Percentiles rank a stretch among this genome's conserved stretches.
Evolutionary conservation across 192 early-diverging fungal species (phyloP).

Genomic region (Rhizophagus prolifer): DNA sequence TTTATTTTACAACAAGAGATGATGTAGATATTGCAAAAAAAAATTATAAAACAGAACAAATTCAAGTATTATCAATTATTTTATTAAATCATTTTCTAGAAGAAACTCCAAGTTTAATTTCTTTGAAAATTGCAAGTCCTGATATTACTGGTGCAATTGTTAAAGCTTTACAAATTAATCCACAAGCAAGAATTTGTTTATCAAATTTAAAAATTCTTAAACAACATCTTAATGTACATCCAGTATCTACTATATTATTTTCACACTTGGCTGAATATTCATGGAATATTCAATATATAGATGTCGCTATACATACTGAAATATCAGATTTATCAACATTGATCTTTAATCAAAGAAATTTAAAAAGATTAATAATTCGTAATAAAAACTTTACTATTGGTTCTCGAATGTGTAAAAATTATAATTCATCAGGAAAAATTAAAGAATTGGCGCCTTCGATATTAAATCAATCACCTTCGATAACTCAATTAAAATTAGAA

Average conservation of each 20-base stretch:
- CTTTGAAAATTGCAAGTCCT: neutral
- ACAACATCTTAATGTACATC: neutral
- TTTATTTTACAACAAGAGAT: neutral
- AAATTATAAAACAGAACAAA: neutral
- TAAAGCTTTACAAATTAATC: neutral
- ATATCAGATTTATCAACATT: neutral
- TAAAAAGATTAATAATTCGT: neutral
- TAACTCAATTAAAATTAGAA: neutral
- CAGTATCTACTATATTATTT: neutral
- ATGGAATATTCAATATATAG: neutral
- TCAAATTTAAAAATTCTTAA: neutral
- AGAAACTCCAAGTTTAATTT: neutral
- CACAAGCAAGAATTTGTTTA: neutral
- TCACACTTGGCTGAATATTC: neutral
- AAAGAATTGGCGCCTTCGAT: neutral
- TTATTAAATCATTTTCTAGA: neutral
- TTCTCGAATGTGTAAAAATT: too few species aligned
- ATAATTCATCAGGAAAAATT: too few species aligned
- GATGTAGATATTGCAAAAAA: neutral
- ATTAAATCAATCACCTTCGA: neutral
- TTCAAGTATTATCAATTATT: neutral
- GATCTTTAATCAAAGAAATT: neutral
- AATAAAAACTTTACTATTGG: neutral
- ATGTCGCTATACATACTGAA: neutral
- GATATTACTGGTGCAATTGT: neutral